These are phyloP conservation scores for Arabis alpina DNA, from an alignment of 345 rosid genomes.

Conservation along the genomic window DNA sequence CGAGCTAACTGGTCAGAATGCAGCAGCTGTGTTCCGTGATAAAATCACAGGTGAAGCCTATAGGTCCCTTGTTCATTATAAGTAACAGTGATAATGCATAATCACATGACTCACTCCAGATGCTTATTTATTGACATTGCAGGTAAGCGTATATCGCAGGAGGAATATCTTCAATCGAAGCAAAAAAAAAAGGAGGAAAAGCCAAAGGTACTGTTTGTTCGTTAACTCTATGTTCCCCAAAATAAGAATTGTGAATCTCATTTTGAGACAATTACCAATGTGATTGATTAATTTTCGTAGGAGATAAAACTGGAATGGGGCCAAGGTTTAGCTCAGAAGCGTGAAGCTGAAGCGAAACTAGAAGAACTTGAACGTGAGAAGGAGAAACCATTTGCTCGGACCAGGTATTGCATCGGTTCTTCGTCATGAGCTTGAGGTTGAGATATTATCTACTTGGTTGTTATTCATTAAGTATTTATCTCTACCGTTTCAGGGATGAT, in stretches of 20 bases:
- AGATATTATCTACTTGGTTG: conserved; percentile 11
- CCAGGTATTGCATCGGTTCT: conserved; percentile 54
- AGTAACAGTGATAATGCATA: not conserved
- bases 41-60: conserved; percentile 63
- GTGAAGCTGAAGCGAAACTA: conserved; percentile 77
- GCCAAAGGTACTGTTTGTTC: conserved; percentile 61
- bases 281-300: conserved; percentile 45
- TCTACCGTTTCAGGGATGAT: conserved; percentile 68
- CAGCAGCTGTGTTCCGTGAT: conserved; percentile 88
- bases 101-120: conserved; percentile 24
- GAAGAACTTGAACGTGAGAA: conserved; percentile 82
- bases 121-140: conserved; percentile 39
- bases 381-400: conserved; percentile 89
- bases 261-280: not conserved
- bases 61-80: conserved; percentile 22
- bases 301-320: conserved; percentile 94
- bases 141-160: conserved; percentile 77
- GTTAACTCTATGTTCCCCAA: conserved; percentile 3
- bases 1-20: conserved; percentile 71
- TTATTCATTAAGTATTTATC: conserved; percentile 15
- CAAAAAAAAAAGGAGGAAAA: conserved; percentile 66
- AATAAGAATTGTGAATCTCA: conserved; percentile 6
- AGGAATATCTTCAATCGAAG: conserved; percentile 63
- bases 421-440: conserved; percentile 18
- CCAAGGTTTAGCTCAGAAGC: conserved; percentile 95